Evolutionary conservation across 2,329 filamentous ascomycete species (phyloP), one percentile per base, ranked within the genome.

Genomic region (Aspergillus piperis): DNA sequence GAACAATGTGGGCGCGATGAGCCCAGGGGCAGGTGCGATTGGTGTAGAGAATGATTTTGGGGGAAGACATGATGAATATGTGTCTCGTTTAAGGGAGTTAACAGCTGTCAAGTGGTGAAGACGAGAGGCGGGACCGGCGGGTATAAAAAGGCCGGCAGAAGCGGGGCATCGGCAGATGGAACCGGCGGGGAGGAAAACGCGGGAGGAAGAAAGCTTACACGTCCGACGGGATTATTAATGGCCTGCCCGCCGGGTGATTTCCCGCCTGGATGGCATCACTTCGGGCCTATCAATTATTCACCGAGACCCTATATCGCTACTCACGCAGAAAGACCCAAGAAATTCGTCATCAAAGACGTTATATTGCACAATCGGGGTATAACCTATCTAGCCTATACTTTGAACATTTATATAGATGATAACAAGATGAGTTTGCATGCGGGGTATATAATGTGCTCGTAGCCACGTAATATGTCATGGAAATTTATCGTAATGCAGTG

Each of bases 1-100:
- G 82, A 5, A 84, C 84, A 61, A 92, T 91, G 68, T 92, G 88
- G 1, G 86, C 89, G 38, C 91, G 88, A 71, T 94, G 90, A 15
- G 90, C 90, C 74, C 84, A 92, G 21, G 89, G 89, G 73, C 89
- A 92, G 53, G 66, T 54, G 66, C 86, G 87, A 78, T 87, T 89
- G 52, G 89, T 91, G 77, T 92, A 92, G 44, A 91, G 79, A 32
- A 79, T 87, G 73, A 90, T 86, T 66, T 85, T 84, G 19, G 74
- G 74, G 8, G 70, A 49, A 8, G 73, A 61, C 74, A 76, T 76
- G 21, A 27, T 70, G 42, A 4, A 17, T 48, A 39, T 54, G 27
- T 42, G 36, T 13, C 10, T 21, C 21, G 8, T 8, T n/a, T 19
- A 8, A 52, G 11, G 50, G 17, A 25, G 2, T 44, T n/a, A 27